A percentile compares a stretch with the other conserved stretches of the same genome.
These are phyloP conservation scores for Xylariales sp. DNA, from an alignment of 2,329 filamentous ascomycete genomes.

Conservation along the genomic window DNA sequence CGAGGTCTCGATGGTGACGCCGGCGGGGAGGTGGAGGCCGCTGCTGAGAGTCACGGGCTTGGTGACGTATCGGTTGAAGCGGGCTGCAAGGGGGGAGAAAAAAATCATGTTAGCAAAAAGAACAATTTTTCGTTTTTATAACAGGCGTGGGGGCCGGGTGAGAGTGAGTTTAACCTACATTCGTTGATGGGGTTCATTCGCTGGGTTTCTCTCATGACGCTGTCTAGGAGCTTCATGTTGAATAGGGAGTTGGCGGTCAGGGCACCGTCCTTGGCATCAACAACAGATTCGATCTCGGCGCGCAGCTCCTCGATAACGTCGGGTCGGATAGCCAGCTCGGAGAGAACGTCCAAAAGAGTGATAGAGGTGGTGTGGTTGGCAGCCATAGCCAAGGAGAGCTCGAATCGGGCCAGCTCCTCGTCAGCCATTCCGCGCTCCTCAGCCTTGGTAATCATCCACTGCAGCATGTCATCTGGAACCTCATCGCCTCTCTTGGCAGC, in stretches of 20 bases:
- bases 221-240: conserved; percentile 33
- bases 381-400: conserved; percentile 39
- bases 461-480: conserved; percentile 37
- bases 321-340: conserved; percentile 42
- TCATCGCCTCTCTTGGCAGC: conserved; percentile 17
- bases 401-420: conserved; percentile 30
- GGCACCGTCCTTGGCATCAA: conserved; percentile 26
- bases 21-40: conserved; percentile 38
- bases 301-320: conserved; percentile 45
- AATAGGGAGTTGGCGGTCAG: conserved; percentile 26
- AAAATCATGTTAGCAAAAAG: too few relatives aligned
- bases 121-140: too few relatives aligned
- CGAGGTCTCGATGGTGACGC: conserved; percentile 31
- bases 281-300: conserved; percentile 38
- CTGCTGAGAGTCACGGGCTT: conserved; percentile 43
- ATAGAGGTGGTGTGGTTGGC: conserved; percentile 45
- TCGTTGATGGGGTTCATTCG: conserved; percentile 25
- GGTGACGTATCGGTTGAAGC: conserved; percentile 42
- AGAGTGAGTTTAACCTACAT: conserved; percentile 26
- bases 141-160: background rate
- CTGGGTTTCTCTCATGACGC: conserved; percentile 29
- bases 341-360: conserved; percentile 34
- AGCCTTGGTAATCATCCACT: conserved; percentile 38
- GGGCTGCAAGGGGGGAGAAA: too few relatives aligned
- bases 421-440: conserved; percentile 23